Evolutionary conservation across 1,284 basidiomycete species (phyloP).

Genomic region (Pseudozyma sp.): DNA sequence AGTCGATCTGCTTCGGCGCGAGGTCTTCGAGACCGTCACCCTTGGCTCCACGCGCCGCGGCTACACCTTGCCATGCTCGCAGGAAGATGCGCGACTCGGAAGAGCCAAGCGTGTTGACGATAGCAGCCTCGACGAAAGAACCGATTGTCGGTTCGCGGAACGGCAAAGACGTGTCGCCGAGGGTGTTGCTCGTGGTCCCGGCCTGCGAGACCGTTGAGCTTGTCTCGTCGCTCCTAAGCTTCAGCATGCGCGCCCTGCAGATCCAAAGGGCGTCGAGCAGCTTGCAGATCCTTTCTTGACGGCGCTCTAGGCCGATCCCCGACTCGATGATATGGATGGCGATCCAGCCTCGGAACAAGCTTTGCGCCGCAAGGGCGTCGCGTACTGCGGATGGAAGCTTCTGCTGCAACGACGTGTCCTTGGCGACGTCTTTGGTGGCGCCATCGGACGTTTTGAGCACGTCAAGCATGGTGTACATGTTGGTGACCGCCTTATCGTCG

Average conservation of each 20-base stretch:
- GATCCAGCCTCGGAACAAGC: slow-evolving; percentile 61
- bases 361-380: slow-evolving; percentile 60
- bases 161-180: slow-evolving; percentile 25
- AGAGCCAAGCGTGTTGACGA: slow-evolving; percentile 57
- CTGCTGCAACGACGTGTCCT: slow-evolving; percentile 36
- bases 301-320: slow-evolving; percentile 55
- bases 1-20: slow-evolving; percentile 32
- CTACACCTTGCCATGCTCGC: slow-evolving; percentile 64
- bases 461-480: slow-evolving; percentile 63
- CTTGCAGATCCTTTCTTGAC: slow-evolving; percentile 56
- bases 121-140: slow-evolving; percentile 64
- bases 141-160: slow-evolving; percentile 60
- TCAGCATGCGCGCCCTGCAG: slow-evolving; percentile 60
- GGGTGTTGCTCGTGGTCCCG: slow-evolving; percentile 4
- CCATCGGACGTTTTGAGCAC: slow-evolving; percentile 24
- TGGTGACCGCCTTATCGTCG: slow-evolving; percentile 55
- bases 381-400: slow-evolving; percentile 53
- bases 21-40: slow-evolving; percentile 52
- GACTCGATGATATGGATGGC: slow-evolving; percentile 63
- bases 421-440: slow-evolving; percentile 2
- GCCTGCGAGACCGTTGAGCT: slow-evolving; percentile 4
- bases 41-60: slow-evolving; percentile 37
- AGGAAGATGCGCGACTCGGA: slow-evolving; percentile 58
- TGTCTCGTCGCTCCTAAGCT: slow-evolving; percentile 26
- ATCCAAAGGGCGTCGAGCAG: slow-evolving; percentile 64